Evolutionary conservation across 2,329 filamentous ascomycete genomes (phyloP).

Genomic region (Conoideocrella luteorostrata): DNA sequence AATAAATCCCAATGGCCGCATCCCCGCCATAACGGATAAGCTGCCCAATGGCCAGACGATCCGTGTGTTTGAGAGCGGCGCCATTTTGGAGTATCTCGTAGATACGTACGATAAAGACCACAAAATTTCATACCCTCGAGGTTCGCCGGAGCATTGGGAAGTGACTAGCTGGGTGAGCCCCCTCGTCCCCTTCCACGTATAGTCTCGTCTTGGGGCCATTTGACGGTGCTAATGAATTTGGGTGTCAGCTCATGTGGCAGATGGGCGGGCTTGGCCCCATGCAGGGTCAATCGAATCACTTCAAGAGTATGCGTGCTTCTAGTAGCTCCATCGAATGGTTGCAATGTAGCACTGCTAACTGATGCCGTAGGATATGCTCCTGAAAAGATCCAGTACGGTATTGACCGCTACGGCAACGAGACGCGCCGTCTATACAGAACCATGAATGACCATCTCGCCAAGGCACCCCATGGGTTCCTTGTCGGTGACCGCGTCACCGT

Average conservation of each 20-base stretch:
- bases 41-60: slow-evolving; percentile 68
- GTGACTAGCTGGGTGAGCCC: slow-evolving; percentile 64
- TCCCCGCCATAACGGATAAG: slow-evolving; percentile 78
- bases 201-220: slow-evolving; percentile 21
- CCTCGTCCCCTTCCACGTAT: background rate
- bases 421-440: slow-evolving; percentile 75
- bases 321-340: background rate
- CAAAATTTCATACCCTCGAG: slow-evolving; percentile 73
- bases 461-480: slow-evolving; percentile 49
- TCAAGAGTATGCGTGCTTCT: slow-evolving; percentile 45
- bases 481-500: slow-evolving; percentile 65
- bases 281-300: slow-evolving; percentile 79
- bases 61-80: slow-evolving; percentile 74
- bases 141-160: slow-evolving; percentile 70
- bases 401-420: slow-evolving; percentile 78
- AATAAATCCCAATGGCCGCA: slow-evolving; percentile 90
- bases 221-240: background rate
- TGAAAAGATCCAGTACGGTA: slow-evolving; percentile 74
- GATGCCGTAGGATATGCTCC: slow-evolving; percentile 62
- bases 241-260: slow-evolving; percentile 56
- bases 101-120: slow-evolving; percentile 75
- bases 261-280: slow-evolving; percentile 77
- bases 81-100: slow-evolving; percentile 78
- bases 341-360: background rate
- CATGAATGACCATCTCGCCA: slow-evolving; percentile 63